Percentiles rank a stretch among this genome's conserved stretches.
Evolutionary conservation across 176 grass and related monocot species (phyloP).

Genomic region (maize (Zea mays)): Zm-B73-REFERENCE-NAM-5.0 NC_050097.1:183518501-183519000

Average conservation of each 20-base stretch:
- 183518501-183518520: slow-evolving; percentile 9
- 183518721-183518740: neutral
- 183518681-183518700: slow-evolving; percentile 15
- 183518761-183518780: neutral
- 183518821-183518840: neutral
- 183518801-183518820: neutral
- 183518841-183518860: no score
- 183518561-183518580: slow-evolving; percentile 3
- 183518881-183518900: no score
- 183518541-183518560: slow-evolving; percentile 17
- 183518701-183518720: neutral
- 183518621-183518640: slow-evolving; percentile 39
- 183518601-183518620: slow-evolving; percentile 20
- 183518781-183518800: neutral
- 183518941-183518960: no score
- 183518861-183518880: no score
- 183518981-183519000: no score
- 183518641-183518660: slow-evolving; percentile 43
- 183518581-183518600: slow-evolving; percentile 37
- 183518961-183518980: no score
- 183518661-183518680: slow-evolving; percentile 7
- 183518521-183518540: slow-evolving; percentile 10
- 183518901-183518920: no score
- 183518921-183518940: no score
- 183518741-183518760: neutral